A percentile compares a stretch with the other conserved stretches of the same genome.
Evolutionary conservation across 1,284 basidiomycete genomes (phyloP).

Genomic region (Cutaneotrichosporon mucoides): DNA sequence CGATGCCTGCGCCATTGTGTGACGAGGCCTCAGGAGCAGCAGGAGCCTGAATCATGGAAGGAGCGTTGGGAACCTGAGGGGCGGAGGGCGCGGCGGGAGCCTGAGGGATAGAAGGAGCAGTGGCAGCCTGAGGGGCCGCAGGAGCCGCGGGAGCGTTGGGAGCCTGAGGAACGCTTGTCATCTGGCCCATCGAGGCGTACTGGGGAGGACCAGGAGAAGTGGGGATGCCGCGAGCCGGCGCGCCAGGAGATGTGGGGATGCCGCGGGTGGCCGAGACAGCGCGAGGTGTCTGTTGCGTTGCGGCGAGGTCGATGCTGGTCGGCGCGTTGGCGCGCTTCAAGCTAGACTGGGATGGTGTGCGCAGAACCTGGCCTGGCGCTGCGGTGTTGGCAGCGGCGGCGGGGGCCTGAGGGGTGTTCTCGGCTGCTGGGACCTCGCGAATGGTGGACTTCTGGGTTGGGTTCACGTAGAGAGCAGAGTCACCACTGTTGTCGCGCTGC

Average conservation of each 20-base stretch:
- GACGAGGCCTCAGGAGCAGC: neutral
- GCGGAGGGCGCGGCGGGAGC: neutral
- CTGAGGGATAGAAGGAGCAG: neutral
- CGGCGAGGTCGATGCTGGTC: neutral
- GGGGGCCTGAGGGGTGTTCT: neutral
- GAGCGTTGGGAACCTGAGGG: neutral
- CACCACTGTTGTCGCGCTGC: neutral
- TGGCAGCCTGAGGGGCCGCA: neutral
- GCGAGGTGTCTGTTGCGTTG: neutral
- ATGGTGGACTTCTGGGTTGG: neutral
- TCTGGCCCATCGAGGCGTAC: neutral
- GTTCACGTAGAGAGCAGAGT: neutral
- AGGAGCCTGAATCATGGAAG: neutral
- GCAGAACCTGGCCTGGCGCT: neutral
- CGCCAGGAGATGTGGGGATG: neutral
- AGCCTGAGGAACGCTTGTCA: neutral
- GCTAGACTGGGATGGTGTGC: slow-evolving; percentile 1
- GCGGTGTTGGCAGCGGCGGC: neutral
- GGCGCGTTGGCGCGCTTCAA: slow-evolving; percentile 2
- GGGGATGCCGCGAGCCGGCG: neutral
- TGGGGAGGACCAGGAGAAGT: slow-evolving; percentile 1
- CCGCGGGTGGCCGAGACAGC: neutral
- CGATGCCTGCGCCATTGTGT: neutral
- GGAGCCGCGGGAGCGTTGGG: neutral
- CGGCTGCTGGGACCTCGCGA: neutral